Percentiles rank a stretch among this genome's conserved stretches.
These are phyloP conservation scores for Liriodendron chinense DNA, from an alignment of 164 flowering plant species.

Conservation along the genomic window DNA sequence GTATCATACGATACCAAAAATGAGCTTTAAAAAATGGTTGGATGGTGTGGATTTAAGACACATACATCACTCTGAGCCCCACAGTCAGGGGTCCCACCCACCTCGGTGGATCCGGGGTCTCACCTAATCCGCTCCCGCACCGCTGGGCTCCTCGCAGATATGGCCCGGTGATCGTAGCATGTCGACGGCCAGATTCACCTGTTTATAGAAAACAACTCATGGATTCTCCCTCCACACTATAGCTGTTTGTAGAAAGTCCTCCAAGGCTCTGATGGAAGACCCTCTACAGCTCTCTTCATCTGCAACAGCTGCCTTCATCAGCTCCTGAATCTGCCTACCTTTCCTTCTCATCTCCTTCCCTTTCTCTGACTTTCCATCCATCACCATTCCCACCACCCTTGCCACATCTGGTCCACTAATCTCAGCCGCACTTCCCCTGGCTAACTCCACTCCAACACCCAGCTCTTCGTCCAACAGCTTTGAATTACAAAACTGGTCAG, in stretches of 20 bases:
- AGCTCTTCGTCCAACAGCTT: slow-evolving; percentile 15
- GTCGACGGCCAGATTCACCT: neutral
- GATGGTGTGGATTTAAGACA: too few species aligned
- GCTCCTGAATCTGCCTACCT: neutral
- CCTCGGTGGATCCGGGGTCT: too few species aligned
- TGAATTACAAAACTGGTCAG: slow-evolving; percentile 12
- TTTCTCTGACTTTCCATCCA: slow-evolving; percentile 1
- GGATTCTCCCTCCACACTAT: neutral
- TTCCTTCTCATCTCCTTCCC: slow-evolving; percentile 10
- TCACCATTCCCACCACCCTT: neutral
- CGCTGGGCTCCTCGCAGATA: neutral
- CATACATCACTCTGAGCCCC: neutral
- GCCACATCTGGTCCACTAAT: neutral
- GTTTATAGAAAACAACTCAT: neutral
- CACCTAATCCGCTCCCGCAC: too few species aligned
- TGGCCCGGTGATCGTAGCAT: too few species aligned
- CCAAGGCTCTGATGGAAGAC: neutral
- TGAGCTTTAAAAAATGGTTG: too few species aligned
- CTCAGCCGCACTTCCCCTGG: neutral
- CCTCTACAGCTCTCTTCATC: neutral
- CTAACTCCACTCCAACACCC: slow-evolving; percentile 11
- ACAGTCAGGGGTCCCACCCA: too few species aligned
- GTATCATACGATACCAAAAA: too few species aligned
- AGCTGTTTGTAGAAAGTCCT: neutral
- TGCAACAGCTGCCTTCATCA: slow-evolving; percentile 1